Base-by-base conservation (phyloP, 495 filamentous ascomycete genomes). In the Beverwykella pulmonaria region DNA sequence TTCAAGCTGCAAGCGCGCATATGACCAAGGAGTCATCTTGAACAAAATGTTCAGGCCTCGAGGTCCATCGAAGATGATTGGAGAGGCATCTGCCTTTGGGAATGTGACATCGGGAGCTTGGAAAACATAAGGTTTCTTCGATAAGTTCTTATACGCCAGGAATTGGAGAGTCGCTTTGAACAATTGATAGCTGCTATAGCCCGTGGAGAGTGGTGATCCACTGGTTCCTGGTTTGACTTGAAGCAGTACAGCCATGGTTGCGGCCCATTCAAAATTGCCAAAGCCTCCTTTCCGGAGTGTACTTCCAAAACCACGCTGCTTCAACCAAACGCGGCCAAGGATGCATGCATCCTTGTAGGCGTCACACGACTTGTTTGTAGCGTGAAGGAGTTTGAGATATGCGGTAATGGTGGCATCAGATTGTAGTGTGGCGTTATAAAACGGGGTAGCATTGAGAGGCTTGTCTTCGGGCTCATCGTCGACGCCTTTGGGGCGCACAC, bases 151-250 rank as follows among this genome's bases (percentile, higher is more conserved):
- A 6, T 82, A 80, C 9, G 90, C 84, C 19, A 98, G 77, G 72
- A 91, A 96, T 75, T 97, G 92, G 47, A 98, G 72, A 5, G 86
- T 87, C 1, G 89, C 92, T 74, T 96, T 98, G 81, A 98, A 97
- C 61, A 98, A 84, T 75, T 98, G 93, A 48, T 94, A 94, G 78
- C 88, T 90, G 76, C 89, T 96, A 68, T 96, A 90, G 8, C 90
- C 90, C 17, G 86, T 78, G 25, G 91, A 88, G 1, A 98, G 80
- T 23, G 92, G 73, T 2, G 87, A 81, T 55, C 86, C 83, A 4
- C 90, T 90, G 10, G 89, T 88, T 1, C 86, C 84, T 29, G 36
- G 44, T 14, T 60, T 69, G 17, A 59, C 29, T 73, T 92, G 88
- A 53, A 98, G 81, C 1, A 98, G 80, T 20, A 96, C 79, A n/a